phyloP scores from a whole-genome alignment of 257 asterid genomes.

The Solanum gracilifrons region DNA sequence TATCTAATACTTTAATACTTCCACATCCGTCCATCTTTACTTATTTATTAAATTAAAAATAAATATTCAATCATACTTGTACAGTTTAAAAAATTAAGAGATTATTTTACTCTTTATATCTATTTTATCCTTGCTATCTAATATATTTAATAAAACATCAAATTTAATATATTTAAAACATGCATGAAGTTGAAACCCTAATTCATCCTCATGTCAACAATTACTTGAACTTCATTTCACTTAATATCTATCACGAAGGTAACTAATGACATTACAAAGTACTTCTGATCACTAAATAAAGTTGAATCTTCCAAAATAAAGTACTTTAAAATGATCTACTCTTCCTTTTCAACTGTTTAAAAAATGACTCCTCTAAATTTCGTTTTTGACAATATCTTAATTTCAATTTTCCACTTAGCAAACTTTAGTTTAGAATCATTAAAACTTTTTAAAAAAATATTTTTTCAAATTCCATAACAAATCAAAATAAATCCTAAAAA shows the following conservation, averaged over 20 bases:
- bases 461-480: no score
- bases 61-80: no score
- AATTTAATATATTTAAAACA: not conserved
- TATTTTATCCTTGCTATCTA: no score
- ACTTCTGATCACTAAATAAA: not conserved
- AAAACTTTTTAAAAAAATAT: no score
- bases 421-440: no score
- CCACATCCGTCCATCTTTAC: no score
- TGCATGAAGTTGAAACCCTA: not conserved
- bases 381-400: no score
- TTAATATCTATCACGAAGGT: not conserved
- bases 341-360: not conserved
- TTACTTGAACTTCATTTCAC: not conserved
- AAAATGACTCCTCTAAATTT: no score
- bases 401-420: not conserved
- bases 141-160: no score
- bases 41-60: no score
- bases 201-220: not conserved
- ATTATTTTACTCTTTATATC: not conserved
- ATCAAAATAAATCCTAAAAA: not conserved
- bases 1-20: no score
- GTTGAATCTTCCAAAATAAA: not conserved
- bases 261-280: not conserved
- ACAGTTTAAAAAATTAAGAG: no score
- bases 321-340: not conserved